Evolutionary conservation across 805 yeast genomes (phyloP).

Genomic region (Sugiyamaella qingdaonensis): DNA sequence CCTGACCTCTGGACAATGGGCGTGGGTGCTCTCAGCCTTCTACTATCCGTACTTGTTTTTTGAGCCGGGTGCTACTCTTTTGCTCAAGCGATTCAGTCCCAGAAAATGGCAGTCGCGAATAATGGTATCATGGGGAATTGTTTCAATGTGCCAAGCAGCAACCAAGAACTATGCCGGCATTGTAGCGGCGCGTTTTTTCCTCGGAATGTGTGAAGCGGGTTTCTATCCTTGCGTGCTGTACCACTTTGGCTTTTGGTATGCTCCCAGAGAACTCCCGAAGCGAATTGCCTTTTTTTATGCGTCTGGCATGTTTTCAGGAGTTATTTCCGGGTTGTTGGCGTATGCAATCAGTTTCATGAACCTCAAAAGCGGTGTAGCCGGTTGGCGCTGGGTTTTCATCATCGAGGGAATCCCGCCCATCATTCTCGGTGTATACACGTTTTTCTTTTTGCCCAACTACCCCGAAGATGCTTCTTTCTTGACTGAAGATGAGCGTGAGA

Average conservation of each 20-base stretch:
- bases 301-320: slow-evolving; percentile 60
- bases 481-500: slow-evolving; percentile 15
- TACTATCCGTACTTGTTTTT: slow-evolving; percentile 32
- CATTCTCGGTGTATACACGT: slow-evolving; percentile 12
- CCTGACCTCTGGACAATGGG: slow-evolving; percentile 10
- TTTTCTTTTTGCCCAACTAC: slow-evolving; percentile 43
- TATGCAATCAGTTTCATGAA: slow-evolving; percentile 32
- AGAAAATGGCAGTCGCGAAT: slow-evolving; percentile 31
- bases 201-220: slow-evolving; percentile 30
- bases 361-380: slow-evolving; percentile 10
- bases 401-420: slow-evolving; percentile 41
- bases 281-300: slow-evolving; percentile 27
- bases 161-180: slow-evolving; percentile 54
- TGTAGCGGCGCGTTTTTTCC: slow-evolving; percentile 34
- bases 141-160: slow-evolving; percentile 63
- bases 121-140: slow-evolving; percentile 44
- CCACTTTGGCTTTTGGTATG: slow-evolving; percentile 34
- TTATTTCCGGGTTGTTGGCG: slow-evolving; percentile 71
- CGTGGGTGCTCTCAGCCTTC: slow-evolving; percentile 39
- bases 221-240: slow-evolving; percentile 30
- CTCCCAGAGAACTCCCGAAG: slow-evolving; percentile 30
- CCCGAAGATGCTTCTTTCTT: slow-evolving; percentile 39
- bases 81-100: slow-evolving; percentile 35
- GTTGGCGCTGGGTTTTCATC: slow-evolving; percentile 41
- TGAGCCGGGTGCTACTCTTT: slow-evolving; percentile 39